Evolutionary conservation across 371 early-diverging fungal genomes (phyloP).

Genomic region (Gilbertella persicaria): DNA sequence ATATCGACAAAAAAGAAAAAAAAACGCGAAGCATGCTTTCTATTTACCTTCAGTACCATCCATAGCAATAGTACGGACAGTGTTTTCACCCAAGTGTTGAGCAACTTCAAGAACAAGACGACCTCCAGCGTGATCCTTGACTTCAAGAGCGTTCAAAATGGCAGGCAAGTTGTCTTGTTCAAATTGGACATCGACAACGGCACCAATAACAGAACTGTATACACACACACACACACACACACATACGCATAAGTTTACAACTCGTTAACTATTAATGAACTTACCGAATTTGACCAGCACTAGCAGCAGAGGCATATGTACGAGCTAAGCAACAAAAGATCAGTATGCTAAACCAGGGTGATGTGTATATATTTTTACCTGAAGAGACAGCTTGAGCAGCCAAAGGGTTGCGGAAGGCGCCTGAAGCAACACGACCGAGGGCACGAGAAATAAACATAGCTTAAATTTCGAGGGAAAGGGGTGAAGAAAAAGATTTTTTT

Average conservation of each 20-base stretch:
- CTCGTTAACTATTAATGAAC: too few relatives aligned
- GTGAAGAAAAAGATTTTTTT: constrained; percentile 19
- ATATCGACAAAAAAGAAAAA: neutral
- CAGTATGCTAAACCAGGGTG: constrained; percentile 8
- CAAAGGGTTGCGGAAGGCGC: constrained; percentile 30
- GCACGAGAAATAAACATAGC: constrained; percentile 42
- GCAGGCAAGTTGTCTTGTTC: constrained; percentile 89
- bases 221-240: neutral
- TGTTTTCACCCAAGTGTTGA: constrained; percentile 95
- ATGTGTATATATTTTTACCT: constrained; percentile 14
- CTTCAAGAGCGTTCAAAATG: constrained; percentile 94
- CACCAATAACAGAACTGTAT: constrained; percentile 80
- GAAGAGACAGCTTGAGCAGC: constrained; percentile 24
- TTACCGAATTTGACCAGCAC: constrained; percentile 43
- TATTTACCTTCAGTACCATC: constrained; percentile 74
- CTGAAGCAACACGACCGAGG: constrained; percentile 39
- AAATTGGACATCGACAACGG: constrained; percentile 98
- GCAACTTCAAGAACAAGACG: constrained; percentile 93
- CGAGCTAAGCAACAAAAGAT: constrained; percentile 23
- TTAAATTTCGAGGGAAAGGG: constrained; percentile 30
- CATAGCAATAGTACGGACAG: constrained; percentile 97
- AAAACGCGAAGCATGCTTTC: neutral
- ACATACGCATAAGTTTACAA: too few relatives aligned
- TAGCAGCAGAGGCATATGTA: constrained; percentile 36
- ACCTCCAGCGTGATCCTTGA: constrained; percentile 66